Conservation (phyloP, 495 filamentous ascomycete genomes). For the Lophiostoma macrostomum region DNA sequence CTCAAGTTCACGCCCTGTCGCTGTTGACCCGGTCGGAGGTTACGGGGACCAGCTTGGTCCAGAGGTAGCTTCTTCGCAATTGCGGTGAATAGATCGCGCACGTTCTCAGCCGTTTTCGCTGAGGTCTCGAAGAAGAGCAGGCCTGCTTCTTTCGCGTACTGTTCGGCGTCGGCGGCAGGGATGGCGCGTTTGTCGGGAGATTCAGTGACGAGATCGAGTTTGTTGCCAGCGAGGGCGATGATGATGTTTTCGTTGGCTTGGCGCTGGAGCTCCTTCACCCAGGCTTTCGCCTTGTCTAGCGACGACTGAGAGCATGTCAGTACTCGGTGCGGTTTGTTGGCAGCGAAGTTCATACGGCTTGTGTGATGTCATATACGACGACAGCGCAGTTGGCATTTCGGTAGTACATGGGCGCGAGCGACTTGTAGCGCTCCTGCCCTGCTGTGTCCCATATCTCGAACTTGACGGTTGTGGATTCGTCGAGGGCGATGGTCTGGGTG, state of each 20-base stretch:
- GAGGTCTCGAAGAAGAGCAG: conserved; percentile 97
- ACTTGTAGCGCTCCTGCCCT: conserved; percentile 97
- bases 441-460: conserved; percentile 99
- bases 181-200: conserved; percentile 93
- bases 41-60: conserved; percentile 86
- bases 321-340: neutral
- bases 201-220: conserved; percentile 87
- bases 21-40: conserved; percentile 64
- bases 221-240: conserved; percentile 96
- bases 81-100: conserved; percentile 92
- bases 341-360: conserved; percentile 68
- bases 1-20: conserved; percentile 77
- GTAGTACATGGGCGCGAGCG: conserved; percentile 98
- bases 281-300: conserved; percentile 95
- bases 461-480: conserved; percentile 97
- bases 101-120: conserved; percentile 94
- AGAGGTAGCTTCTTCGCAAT: conserved; percentile 96
- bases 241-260: conserved; percentile 99
- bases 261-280: conserved; percentile 98
- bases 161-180: conserved; percentile 80
- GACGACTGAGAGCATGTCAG: conserved; percentile 62
- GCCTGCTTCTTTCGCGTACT: conserved; percentile 88
- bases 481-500: conserved; percentile 95
- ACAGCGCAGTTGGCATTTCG: conserved; percentile 98
- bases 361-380: conserved; percentile 98